Evolutionary conservation across 495 filamentous ascomycete genomes (phyloP), one percentile per base, ranked within the genome.

Genomic region (Pseudevernia furfuracea): DNA sequence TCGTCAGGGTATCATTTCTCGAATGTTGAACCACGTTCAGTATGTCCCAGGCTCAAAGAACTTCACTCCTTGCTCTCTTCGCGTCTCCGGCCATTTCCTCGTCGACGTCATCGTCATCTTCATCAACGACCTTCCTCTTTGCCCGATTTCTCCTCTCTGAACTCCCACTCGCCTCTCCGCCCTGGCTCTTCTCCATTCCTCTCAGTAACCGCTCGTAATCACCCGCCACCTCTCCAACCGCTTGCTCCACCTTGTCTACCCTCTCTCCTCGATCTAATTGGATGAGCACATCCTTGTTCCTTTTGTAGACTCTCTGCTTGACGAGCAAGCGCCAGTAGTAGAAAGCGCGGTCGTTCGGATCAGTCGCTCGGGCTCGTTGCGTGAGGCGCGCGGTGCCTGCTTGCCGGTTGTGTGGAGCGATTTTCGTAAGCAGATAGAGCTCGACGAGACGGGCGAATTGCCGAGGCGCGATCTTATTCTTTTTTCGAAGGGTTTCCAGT

Each of bases 381-480:
- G 85, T 83, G 58, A 87, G 71, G 56, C 85, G 81, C 21, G 75
- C 74, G 6, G 79, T 79, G 15, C 81, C 81, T 5, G 75, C 73
- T 37, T 82, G 80, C 34, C 88, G 83, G 62, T 90, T 80, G 17
- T 79, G 74, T 12, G 77, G 70, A 1, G 90, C 85, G 32, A 97
- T 87, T 59, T 77, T 79, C 10, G 86, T 86, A 67, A 97, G 87
- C 10, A 96, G 87, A 62, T 89, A 85, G 85, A 97, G 91, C 75
- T 98, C 94, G 21, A 93, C 76, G 14, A 96, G 80, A 38, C 93
- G 85, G 37, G 80, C 80, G 74, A 97, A 96, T 75, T 97, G 94
- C n/a, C 93, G 85, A 0, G 86, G 80, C 9, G 87, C 86, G 65
- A 97, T 91, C 73, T 96, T 96, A 60, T 82, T 80, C 46, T 82